Evolutionary conservation across 2,329 filamentous ascomycete species (phyloP).

Genomic region (Hypoxylon sp.): DNA sequence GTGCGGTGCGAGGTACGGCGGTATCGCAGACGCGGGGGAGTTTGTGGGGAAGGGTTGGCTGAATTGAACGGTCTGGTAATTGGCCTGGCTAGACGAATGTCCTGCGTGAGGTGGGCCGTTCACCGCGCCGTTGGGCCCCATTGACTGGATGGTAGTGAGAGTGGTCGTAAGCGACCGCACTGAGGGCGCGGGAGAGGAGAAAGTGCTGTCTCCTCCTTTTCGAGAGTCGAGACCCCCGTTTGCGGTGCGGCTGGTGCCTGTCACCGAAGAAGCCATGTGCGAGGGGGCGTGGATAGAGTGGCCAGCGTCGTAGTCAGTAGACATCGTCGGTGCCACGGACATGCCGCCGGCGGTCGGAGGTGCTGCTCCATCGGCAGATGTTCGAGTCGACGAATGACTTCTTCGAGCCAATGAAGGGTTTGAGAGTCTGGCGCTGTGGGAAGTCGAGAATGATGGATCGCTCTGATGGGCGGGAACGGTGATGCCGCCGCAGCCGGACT

Average conservation of each 20-base stretch:
- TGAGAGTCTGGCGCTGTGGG: conserved; percentile 61
- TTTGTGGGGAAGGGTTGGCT: conserved; percentile 73
- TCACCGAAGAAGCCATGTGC: conserved; percentile 73
- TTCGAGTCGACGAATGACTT: conserved; percentile 68
- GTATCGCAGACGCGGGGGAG: conserved; percentile 78
- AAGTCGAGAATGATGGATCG: conserved; percentile 68
- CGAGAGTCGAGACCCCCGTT: conserved; percentile 75
- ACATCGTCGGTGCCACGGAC: conserved; percentile 82
- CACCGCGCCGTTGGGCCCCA: conserved; percentile 66
- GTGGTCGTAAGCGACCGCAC: conserved; percentile 85
- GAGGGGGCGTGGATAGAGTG: conserved; percentile 82
- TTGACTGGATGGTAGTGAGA: conserved; percentile 85
- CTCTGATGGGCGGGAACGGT: conserved; percentile 57
- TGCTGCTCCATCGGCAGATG: conserved; percentile 69
- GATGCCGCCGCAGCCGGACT: conserved; percentile 73
- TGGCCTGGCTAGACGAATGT: conserved; percentile 59
- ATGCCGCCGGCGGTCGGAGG: conserved; percentile 74
- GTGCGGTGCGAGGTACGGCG: conserved; percentile 72
- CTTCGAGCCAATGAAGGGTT: conserved; percentile 68
- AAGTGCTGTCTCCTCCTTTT: conserved; percentile 80
- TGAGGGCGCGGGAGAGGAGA: conserved; percentile 85
- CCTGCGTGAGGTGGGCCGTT: conserved; percentile 52
- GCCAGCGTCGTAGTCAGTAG: conserved; percentile 83
- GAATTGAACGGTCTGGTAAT: conserved; percentile 69
- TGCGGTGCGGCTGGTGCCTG: conserved; percentile 79